Base-by-base conservation (phyloP, 768 basidiomycete genomes). In the Collybiopsis confluens region DNA sequence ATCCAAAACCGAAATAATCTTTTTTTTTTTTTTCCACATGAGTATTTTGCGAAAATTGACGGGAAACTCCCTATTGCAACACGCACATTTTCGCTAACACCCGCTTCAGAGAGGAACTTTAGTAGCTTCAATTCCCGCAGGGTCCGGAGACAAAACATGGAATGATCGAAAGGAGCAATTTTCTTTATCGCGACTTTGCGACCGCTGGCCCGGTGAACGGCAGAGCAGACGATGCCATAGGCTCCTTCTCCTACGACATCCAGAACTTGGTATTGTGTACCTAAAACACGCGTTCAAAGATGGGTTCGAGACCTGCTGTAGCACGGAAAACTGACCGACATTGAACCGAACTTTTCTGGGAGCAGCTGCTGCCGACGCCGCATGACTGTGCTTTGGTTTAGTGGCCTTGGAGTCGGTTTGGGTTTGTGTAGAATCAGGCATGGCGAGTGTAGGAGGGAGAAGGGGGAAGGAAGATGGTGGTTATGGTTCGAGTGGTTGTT, bases 161-260 rank as follows among this genome's bases (percentile, higher is more conserved):
- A 86, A 65, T 95, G 93, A 67, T 96, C 94, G 61, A 96, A 97
- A 4, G 93, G 93, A 0, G 89, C 85, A 71, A 97, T 93, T 73
- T 91, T 91, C 79, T 97, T 97, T 77, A 97, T 94, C 52, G 95
- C 95, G 56, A 98, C 96, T 69, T 92, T 92, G 55, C 91, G 87
- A 49, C 86, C 85, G 49, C 89, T 90, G 2, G 92, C 86, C 57
- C 83, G 68, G 66, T 98, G 94, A 2, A 94, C 74, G 4, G 95
- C 95, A 21, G 94, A 95, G 70, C 90, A 93, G 56, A 98, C 95
- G 64, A 96, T 90, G 47, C 96, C 96, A 65, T 96, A 95, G 48
- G 93, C 93, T 23, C 93, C 90, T 66, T 92, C 90, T 45, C 90
- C 90, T 54, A 94, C 88, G 64, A 90, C 86, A 73, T 90, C 88